A percentile compares a stretch with the other conserved stretches of the same genome.
Evolutionary conservation across 1,284 basidiomycete species (phyloP).

Genomic region (Schizophyllum amplum): DNA sequence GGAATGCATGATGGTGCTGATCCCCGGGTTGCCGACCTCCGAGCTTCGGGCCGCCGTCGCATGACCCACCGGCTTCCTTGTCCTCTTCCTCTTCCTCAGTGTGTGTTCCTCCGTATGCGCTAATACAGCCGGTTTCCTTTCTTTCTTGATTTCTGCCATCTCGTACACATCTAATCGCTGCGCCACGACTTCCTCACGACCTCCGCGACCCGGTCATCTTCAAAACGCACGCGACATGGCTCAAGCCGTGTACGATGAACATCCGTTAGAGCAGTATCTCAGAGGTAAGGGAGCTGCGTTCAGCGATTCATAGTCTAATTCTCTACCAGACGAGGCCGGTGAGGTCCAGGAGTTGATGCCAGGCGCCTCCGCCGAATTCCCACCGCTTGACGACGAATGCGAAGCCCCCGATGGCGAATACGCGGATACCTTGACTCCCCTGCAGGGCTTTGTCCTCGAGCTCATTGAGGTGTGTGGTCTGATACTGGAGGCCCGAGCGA

Average conservation of each 20-base stretch:
- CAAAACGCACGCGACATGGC: slow-evolving; percentile 48
- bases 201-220: neutral
- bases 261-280: slow-evolving; percentile 68
- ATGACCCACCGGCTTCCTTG: too few species aligned
- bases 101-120: neutral
- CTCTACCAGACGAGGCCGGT: slow-evolving; percentile 38
- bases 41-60: too few species aligned
- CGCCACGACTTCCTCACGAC: slow-evolving; percentile 3
- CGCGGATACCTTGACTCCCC: slow-evolving; percentile 13
- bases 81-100: neutral
- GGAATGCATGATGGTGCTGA: too few species aligned
- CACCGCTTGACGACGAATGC: slow-evolving; percentile 19
- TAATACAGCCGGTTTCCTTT: neutral
- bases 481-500: slow-evolving; percentile 5
- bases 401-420: slow-evolving; percentile 21
- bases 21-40: too few species aligned
- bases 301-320: neutral
- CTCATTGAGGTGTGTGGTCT: slow-evolving; percentile 27
- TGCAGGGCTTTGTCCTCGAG: slow-evolving; percentile 16
- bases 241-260: slow-evolving; percentile 68
- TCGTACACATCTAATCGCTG: neutral
- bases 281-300: slow-evolving; percentile 34
- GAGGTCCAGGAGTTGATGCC: slow-evolving; percentile 31
- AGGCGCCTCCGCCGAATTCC: slow-evolving; percentile 27
- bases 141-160: neutral